Base-by-base conservation (phyloP, 768 basidiomycete species). In the Phaffia tasmanica region DNA sequence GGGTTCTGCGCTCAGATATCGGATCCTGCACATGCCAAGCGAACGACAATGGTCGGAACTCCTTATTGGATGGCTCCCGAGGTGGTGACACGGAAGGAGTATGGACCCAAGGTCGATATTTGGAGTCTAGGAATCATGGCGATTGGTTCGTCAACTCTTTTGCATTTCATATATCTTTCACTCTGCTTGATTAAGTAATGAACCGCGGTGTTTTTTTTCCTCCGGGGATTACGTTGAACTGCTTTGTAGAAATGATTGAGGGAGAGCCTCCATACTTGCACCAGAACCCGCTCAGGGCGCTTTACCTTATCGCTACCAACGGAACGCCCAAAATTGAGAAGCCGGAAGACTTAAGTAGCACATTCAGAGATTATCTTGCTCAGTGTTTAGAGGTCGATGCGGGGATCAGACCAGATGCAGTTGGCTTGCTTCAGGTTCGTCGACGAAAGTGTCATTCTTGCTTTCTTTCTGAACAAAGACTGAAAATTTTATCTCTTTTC, bases 51-150 rank as follows among this genome's bases (percentile, higher is more conserved):
- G 93, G 92, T 97, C 59, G 93, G 93, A 2, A 95, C 93, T 0
- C 93, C 93, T 0, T 97, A 97, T 76, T 97, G 93, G 93, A 95
- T 97, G 93, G 93, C 93, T 0, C 93, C 93, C 0, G 93, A 97
- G 75, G 93, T 97, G 57, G 93, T 95, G 70, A 97, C 92, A 29
- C 85, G 92, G 63, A 95, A 95, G 76, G 93, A 95, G 78, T 95
- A 95, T 75, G 93, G 93, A 0, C 88, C 93, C 18, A 97, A 97
- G 75, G 93, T 97, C n/a, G 93, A 95, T 73, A 90, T 97, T 66
- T 95, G 93, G 92, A 88, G 86, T 75, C 78, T 95, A 70, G 92
- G 92, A 3, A 95, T 97, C 80, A 95, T 90, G 87, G 76, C 75
- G 80, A 79, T 74, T 69, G 66, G 51, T 51, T 16, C 47, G 65